Evolutionary conservation across 495 filamentous ascomycete genomes (phyloP).

Genomic region (Apodospora peruviana): DNA sequence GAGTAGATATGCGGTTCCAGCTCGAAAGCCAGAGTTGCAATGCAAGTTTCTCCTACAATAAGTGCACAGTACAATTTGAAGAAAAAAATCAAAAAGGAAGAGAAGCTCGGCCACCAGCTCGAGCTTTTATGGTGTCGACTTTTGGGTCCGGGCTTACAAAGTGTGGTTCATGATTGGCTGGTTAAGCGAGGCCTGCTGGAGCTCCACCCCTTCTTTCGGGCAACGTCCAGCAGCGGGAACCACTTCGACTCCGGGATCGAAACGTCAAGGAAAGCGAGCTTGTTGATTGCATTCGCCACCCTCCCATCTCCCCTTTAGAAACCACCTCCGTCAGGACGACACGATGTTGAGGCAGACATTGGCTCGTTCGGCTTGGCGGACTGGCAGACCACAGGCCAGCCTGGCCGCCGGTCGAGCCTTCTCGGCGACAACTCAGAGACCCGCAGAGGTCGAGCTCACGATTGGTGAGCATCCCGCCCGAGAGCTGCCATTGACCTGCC

Average conservation of each 20-base stretch:
- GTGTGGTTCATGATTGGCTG: constrained; percentile 19
- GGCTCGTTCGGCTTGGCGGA: constrained; percentile 79
- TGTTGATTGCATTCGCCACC: constrained; percentile 8
- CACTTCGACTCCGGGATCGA: constrained; percentile 2
- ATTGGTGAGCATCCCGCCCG: constrained; percentile 59
- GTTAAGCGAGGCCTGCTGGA: constrained; percentile 17
- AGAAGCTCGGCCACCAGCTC: constrained; percentile 6
- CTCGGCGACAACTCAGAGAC: constrained; percentile 62
- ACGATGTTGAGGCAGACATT: constrained; percentile 87
- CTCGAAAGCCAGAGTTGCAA: constrained; percentile 16
- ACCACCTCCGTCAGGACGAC: constrained; percentile 45
- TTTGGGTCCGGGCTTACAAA: constrained; percentile 15
- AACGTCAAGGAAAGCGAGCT: constrained; percentile 1
- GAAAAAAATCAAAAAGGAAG: constrained; percentile 30
- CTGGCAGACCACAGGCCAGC: constrained; percentile 58
- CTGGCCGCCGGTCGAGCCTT: constrained; percentile 67
- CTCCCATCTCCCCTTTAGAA: constrained; percentile 16
- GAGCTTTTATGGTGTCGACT: constrained; percentile 14
- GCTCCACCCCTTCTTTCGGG: constrained; percentile 15
- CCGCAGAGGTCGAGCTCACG: constrained; percentile 90
- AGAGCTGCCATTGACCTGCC: constrained; percentile 15
- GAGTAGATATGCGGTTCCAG: constrained; percentile 6
- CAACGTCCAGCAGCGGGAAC: constrained; percentile 2
- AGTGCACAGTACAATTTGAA: constrained; percentile 59
- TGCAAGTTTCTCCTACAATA: constrained; percentile 75